Conservation (phyloP, 2,329 filamentous ascomycete genomes). For the Falciphora oryzae region DNA sequence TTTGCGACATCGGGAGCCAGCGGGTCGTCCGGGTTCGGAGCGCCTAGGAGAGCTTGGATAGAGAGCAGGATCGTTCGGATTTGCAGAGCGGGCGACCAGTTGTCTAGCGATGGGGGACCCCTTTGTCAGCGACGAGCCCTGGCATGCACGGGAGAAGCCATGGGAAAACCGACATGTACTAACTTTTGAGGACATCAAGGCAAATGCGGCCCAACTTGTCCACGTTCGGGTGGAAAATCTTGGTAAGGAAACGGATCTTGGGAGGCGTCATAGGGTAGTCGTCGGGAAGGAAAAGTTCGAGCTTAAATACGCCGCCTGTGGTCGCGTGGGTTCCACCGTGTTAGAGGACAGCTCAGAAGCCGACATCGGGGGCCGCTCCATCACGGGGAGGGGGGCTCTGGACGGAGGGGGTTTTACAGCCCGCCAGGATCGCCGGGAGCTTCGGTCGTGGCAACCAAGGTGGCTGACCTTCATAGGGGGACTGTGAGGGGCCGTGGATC, state of each 20-base stretch:
- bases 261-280: slow-evolving; percentile 99
- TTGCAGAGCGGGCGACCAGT: slow-evolving; percentile 97
- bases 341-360: not conserved
- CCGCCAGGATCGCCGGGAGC: not conserved
- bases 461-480: slow-evolving; percentile 80
- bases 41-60: slow-evolving; percentile 92
- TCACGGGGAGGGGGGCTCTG: not conserved
- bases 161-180: not conserved
- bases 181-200: slow-evolving; percentile 93
- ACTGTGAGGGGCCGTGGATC: slow-evolving; percentile 86
- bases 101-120: slow-evolving; percentile 51
- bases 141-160: not conserved
- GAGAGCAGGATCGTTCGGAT: slow-evolving; percentile 98
- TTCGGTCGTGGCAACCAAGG: not conserved
- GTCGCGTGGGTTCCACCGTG: not conserved
- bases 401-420: not conserved
- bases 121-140: too few species aligned
- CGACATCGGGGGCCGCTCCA: not conserved
- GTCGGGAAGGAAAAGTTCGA: slow-evolving; percentile 95
- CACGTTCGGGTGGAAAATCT: slow-evolving; percentile 99
- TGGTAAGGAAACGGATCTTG: slow-evolving; percentile 96
- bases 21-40: slow-evolving; percentile 97
- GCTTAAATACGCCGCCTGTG: slow-evolving; percentile 78
- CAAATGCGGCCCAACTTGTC: slow-evolving; percentile 97
- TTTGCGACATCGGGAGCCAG: slow-evolving; percentile 96